phyloP scores from a whole-genome alignment of 2,329 filamentous ascomycete species.

The Colletotrichum lindemuthianum region DNA sequence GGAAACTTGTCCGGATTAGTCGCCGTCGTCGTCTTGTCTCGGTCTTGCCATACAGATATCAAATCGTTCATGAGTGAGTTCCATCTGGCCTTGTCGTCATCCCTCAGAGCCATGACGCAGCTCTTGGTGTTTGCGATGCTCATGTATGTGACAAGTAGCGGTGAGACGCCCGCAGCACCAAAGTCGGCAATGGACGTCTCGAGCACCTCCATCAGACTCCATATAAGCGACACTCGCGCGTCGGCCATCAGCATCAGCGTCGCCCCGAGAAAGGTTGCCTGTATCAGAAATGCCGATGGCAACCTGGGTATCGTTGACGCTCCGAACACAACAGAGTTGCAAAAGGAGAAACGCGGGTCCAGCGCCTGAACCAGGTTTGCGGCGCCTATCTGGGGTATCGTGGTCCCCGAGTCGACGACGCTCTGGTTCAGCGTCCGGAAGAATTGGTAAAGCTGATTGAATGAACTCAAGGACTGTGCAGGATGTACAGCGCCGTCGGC shows the following conservation, averaged over 20 bases:
- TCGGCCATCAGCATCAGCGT: conserved; percentile 47
- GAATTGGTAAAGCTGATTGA: conserved; percentile 54
- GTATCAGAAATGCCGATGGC: conserved; percentile 49
- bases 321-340: conserved; percentile 50
- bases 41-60: conserved; percentile 41
- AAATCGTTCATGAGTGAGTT: conserved; percentile 41
- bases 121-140: conserved; percentile 48
- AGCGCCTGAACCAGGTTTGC: conserved; percentile 46
- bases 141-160: conserved; percentile 47
- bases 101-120: conserved; percentile 44
- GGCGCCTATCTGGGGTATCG: conserved; percentile 31
- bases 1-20: conserved; percentile 14
- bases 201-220: conserved; percentile 48
- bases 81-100: conserved; percentile 48
- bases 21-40: background rate
- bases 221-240: conserved; percentile 47
- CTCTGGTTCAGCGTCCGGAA: conserved; percentile 46
- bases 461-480: conserved; percentile 51
- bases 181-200: conserved; percentile 43
- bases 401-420: conserved; percentile 39
- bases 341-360: conserved; percentile 49
- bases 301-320: conserved; percentile 45
- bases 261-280: conserved; percentile 50
- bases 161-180: conserved; percentile 47
- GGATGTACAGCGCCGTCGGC: conserved; percentile 36